Conservation (phyloP, 2,329 filamentous ascomycete genomes). For the Dactylellina leptospora region DNA sequence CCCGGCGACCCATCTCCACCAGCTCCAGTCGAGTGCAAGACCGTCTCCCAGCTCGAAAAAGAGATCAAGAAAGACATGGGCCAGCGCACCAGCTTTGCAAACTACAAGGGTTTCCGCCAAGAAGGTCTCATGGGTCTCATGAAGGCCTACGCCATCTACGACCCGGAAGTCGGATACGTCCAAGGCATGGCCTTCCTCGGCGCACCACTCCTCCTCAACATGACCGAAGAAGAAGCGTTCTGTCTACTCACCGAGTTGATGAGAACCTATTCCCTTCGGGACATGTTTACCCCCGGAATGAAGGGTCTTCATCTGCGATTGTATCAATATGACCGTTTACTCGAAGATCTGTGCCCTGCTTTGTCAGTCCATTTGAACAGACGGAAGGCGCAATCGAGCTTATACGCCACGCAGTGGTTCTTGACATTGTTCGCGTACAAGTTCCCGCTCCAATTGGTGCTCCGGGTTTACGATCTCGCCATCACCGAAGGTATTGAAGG, state of each 20-base stretch:
- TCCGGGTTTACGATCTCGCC: constrained; percentile 95
- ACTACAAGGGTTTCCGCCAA: constrained; percentile 90
- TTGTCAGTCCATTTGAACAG: constrained; percentile 93
- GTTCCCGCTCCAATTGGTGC: constrained; percentile 92
- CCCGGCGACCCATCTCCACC: constrained; percentile 38
- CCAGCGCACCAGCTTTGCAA: constrained; percentile 92
- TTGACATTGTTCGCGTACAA: constrained; percentile 97
- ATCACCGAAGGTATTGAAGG: constrained; percentile 86
- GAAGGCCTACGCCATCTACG: constrained; percentile 95
- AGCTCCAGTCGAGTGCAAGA: constrained; percentile 53
- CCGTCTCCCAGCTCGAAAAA: constrained; percentile 74
- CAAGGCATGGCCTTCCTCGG: constrained; percentile 99
- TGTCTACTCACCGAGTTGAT: constrained; percentile 90
- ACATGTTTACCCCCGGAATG: constrained; percentile 96
- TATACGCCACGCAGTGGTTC: constrained; percentile 99
- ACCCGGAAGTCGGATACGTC: constrained; percentile 93
- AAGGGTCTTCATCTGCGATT: constrained; percentile 90
- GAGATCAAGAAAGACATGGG: constrained; percentile 89
- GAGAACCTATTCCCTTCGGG: constrained; percentile 93
- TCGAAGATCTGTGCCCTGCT: constrained; percentile 93
- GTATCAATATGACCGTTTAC: constrained; percentile 90
- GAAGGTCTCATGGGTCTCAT: constrained; percentile 92
- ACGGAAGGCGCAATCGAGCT: constrained; percentile 83
- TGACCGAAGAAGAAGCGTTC: constrained; percentile 97
- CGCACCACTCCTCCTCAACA: constrained; percentile 96